phyloP scores from a whole-genome alignment of 2,329 filamentous ascomycete genomes.

The Penicillium sumatraense region DNA sequence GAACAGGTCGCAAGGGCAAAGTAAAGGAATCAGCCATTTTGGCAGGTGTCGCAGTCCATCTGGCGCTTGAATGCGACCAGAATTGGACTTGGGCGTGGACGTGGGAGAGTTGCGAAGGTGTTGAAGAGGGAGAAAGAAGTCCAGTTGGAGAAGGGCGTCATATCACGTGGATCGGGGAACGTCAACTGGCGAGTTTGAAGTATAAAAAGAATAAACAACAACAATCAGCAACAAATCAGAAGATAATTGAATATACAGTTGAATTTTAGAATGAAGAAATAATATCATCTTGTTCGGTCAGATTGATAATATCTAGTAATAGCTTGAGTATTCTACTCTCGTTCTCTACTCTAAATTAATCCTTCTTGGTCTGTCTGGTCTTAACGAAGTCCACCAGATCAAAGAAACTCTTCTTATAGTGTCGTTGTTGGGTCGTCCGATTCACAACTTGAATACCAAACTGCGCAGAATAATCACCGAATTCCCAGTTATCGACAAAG shows the following conservation, averaged over 20 bases:
- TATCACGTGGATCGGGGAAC: background rate
- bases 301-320: too few species aligned
- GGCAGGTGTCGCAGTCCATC: background rate
- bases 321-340: too few species aligned
- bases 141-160: background rate
- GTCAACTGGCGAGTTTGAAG: background rate
- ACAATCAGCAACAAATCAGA: background rate
- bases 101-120: background rate
- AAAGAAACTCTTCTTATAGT: constrained; percentile 64
- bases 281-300: too few species aligned
- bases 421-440: constrained; percentile 54
- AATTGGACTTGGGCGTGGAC: background rate
- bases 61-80: background rate
- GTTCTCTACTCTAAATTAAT: background rate
- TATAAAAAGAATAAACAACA: background rate
- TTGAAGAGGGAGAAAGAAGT: background rate
- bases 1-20: constrained; percentile 66
- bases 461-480: constrained; percentile 54
- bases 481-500: constrained; percentile 61
- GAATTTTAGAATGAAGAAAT: too few species aligned
- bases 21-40: constrained; percentile 49
- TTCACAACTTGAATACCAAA: constrained; percentile 65
- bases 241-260: too few species aligned
- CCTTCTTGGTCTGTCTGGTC: constrained; percentile 12
- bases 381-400: constrained; percentile 59